phyloP scores from a whole-genome alignment of 2,329 filamentous ascomycete species.

The Hawksworthiomyces lignivorus region DNA sequence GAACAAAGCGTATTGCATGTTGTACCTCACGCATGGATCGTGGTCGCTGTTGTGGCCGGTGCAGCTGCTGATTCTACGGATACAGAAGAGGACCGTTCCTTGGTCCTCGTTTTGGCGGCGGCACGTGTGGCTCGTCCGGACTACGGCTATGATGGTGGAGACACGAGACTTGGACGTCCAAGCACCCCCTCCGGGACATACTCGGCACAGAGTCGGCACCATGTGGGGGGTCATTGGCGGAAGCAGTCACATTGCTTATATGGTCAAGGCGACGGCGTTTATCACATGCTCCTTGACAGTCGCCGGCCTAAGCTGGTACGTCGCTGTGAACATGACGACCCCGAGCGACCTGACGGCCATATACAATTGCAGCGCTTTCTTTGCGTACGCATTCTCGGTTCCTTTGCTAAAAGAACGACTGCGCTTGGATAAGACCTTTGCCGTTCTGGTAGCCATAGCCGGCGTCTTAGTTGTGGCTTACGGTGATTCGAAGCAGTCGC shows the following conservation, averaged over 20 bases:
- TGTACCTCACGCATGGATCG: constrained; percentile 93
- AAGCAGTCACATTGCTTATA: constrained; percentile 50
- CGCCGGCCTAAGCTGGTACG: constrained; percentile 89
- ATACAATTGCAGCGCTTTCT: constrained; percentile 98
- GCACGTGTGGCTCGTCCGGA: constrained; percentile 42
- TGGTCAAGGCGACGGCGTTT: constrained; percentile 69
- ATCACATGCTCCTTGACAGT: constrained; percentile 82
- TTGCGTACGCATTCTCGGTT: constrained; percentile 94
- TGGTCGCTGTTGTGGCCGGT: constrained; percentile 86
- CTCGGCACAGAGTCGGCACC: neutral
- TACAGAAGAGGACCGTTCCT: constrained; percentile 69
- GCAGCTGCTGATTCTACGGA: constrained; percentile 70
- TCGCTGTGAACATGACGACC: constrained; percentile 88
- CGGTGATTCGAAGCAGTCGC: constrained; percentile 56
- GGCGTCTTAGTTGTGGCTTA: constrained; percentile 96
- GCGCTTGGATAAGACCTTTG: constrained; percentile 74
- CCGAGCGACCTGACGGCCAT: constrained; percentile 93
- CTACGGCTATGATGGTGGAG: constrained; percentile 73
- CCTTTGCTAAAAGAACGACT: constrained; percentile 80
- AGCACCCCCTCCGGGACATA: neutral
- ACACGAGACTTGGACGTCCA: constrained; percentile 58
- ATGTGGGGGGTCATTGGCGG: neutral
- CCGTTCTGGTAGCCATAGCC: constrained; percentile 77
- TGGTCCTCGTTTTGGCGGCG: constrained; percentile 81
- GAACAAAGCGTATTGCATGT: constrained; percentile 99